Conservation (phyloP, 768 basidiomycete genomes). For the Epithele typhae region DNA sequence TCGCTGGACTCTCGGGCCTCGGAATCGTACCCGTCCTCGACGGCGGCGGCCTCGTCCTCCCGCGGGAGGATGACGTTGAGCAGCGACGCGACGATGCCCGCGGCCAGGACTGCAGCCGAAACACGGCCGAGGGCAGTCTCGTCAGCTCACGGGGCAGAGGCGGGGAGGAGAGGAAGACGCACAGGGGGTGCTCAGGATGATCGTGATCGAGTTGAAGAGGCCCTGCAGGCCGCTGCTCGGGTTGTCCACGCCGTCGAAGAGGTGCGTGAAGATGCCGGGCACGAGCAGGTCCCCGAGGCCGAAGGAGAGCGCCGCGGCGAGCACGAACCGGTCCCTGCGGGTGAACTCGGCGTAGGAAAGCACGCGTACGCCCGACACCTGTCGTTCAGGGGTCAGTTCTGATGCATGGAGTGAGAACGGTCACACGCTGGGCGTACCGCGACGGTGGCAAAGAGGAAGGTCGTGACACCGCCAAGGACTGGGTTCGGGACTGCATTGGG, state of each 20-base stretch:
- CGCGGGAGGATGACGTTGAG: constrained; percentile 44
- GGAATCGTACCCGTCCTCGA: no score
- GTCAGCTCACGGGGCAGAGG: constrained; percentile 2
- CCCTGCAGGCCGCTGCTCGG: constrained; percentile 57
- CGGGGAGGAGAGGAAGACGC: constrained; percentile 25
- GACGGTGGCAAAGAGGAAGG: constrained; percentile 80
- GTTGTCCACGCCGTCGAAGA: constrained; percentile 60
- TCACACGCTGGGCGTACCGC: no score
- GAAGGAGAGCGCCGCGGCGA: constrained; percentile 64
- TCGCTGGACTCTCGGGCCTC: no score
- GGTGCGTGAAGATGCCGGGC: constrained; percentile 57
- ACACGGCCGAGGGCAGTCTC: not conserved
- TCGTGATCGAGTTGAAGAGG: constrained; percentile 73
- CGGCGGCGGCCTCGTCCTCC: constrained; percentile 28
- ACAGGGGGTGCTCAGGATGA: constrained; percentile 81
- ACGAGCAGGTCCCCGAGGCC: constrained; percentile 71
- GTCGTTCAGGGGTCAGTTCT: no score
- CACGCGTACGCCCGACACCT: constrained; percentile 69
- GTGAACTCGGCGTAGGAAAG: constrained; percentile 56
- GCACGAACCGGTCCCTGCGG: constrained; percentile 62
- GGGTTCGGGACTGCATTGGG: constrained; percentile 57
- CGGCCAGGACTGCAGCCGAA: constrained; percentile 33
- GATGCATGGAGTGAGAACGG: no score
- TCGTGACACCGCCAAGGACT: constrained; percentile 82
- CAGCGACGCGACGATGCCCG: constrained; percentile 40